Base-by-base conservation (phyloP, 805 yeast species). In the Peterozyma toletana region DNA sequence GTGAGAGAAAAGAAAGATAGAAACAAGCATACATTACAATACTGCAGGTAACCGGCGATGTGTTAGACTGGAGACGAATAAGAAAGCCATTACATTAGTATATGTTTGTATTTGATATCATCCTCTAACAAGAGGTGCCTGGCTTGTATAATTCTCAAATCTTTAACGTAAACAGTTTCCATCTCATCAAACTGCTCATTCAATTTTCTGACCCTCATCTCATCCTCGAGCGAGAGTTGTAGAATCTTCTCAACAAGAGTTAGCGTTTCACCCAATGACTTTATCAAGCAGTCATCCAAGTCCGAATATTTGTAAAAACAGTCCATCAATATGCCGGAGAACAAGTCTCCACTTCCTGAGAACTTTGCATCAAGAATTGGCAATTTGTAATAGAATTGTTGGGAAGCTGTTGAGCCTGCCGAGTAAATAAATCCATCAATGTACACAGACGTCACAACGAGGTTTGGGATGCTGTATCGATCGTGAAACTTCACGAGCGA, bases 271-370 rank as follows among this genome's bases (percentile, higher is more conserved):
- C 62, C 62, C 29, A 76, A 51, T 2, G 79, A 66, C 0, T 50
- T 47, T 0, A 47, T 45, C 13, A 71, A 47, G 27, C 27, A 21
- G 7, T 21, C 27, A 21, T 21, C 27, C 27, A 21, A 21, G 31
- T 47, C 51, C 33, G 43, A 38, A 3, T 51, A 17, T 41, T 40
- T n/a, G 35, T 40, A 33, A n/a, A 39, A 17, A 51, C 86, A 73
- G 59, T 85, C 95, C 5, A 86, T 53, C 30, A 89, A 59, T 35
- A 90, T 60, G 0, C 96, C 91, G 0, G 96, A 82, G 53, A 91
- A 90, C 36, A 90, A 62, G 55, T 90, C 98, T 6, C 98, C 98
- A 0, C 93, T 96, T 1, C 98, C 98, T 0, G 96, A 87, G 63
- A 90, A 91, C 59, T 91, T 88, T 5, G 91, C 81, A 43, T 82